phyloP scores from a whole-genome alignment of 345 rosid species.

The Populus alba region DNA sequence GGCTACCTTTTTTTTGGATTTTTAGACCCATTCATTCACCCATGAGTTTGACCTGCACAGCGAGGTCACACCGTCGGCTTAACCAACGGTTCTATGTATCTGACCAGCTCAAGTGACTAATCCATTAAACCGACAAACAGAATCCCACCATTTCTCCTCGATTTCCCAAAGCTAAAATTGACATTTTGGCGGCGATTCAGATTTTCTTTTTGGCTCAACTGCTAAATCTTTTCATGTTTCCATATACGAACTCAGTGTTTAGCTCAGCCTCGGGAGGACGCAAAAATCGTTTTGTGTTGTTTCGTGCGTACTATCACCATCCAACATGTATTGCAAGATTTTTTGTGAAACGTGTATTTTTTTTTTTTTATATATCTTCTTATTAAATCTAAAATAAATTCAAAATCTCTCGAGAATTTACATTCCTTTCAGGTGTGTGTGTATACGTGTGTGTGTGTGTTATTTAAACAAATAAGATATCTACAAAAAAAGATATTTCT shows the following conservation, averaged over 20 bases:
- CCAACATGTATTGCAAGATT: neutral
- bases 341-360: no score
- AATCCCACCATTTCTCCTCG: neutral
- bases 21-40: neutral
- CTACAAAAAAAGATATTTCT: no score
- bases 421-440: no score
- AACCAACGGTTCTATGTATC: constrained; percentile 5
- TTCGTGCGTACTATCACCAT: neutral
- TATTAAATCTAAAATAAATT: no score
- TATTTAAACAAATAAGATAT: no score
- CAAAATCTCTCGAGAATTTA: no score
- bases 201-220: neutral
- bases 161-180: neutral
- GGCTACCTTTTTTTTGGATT: neutral
- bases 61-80: constrained; percentile 15
- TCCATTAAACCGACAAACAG: constrained; percentile 15
- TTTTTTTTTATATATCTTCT: no score
- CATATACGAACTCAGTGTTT: neutral
- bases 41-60: constrained; percentile 1
- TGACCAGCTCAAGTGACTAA: neutral
- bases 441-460: no score
- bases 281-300: neutral
- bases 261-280: neutral
- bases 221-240: neutral
- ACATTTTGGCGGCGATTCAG: constrained; percentile 13